Evolutionary conservation across 176 grass and related monocot species (phyloP), one percentile per base, ranked within the genome.

Genomic region (Carex pumila): DNA sequence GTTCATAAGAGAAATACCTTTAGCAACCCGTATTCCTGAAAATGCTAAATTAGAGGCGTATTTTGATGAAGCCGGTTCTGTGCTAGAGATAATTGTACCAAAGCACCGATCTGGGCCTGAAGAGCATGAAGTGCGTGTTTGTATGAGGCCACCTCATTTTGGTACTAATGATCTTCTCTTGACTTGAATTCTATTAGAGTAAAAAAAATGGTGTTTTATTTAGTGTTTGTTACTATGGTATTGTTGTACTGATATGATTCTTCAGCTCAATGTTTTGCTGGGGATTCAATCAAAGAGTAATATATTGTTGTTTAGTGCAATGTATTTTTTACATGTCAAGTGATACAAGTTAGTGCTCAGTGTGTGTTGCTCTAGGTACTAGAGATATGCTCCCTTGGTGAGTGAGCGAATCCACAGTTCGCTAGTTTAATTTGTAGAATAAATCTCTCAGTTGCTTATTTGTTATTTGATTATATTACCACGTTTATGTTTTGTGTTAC

Each of bases 71-170:
- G 85, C 88, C 2, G 84, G 92, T 65, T 88, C 92, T 37, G 90
- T 92, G 17, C 88, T 99, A 64, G 96, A 99, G 87, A 99, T 99
- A 83, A 92, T 99, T 84, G 96, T 99, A 47, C 96, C 96, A 12
- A 99, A 95, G 71, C 78, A 77, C 41, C 87, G 90, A 31, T 86
- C 88, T 41, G 96, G 88, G 3, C 91, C 93, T 2, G 96, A 99
- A 87, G 96, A 99, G 71, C 96, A 99, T 68, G 96, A 99, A 89
- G 96, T 99, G 36, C 90, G 85, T 47, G 91, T 99, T 43, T 99
- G 91, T 62, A 87, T 95, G 88, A 93, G 96, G 47, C 93, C 95
- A 72, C 95, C 93, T 89, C 93, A 94, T 84, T 87, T 92, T 21
- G 91, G 90, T 63, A 82, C 79, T 84, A 92, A 92, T 52, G 88